Percentiles rank a stretch among this genome's conserved stretches.
These are phyloP conservation scores for Vigna unguiculata DNA, from an alignment of 306 rosid genomes.

Conservation along the genomic window DNA sequence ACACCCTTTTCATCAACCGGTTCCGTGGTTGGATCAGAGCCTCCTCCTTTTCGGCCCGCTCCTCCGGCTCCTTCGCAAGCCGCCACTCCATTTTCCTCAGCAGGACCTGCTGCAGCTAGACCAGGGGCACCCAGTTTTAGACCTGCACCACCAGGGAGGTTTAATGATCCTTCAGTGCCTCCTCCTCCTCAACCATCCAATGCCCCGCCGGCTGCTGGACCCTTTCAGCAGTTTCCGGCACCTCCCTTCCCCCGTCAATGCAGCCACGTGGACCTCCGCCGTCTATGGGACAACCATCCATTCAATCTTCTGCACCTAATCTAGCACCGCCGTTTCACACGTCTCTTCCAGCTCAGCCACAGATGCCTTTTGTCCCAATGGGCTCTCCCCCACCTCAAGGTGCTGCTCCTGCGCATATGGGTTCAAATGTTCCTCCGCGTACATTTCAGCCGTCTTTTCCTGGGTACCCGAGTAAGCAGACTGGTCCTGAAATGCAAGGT, in stretches of 20 bases:
- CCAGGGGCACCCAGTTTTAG: conserved; percentile 67
- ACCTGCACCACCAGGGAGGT: conserved; percentile 67
- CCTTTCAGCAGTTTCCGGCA: conserved; percentile 66
- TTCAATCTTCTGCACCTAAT: conserved; percentile 55
- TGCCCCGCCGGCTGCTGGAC: conserved; percentile 56
- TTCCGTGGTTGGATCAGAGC: conserved; percentile 73
- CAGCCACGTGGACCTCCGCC: conserved; percentile 53
- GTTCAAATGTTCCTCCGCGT: conserved; percentile 56
- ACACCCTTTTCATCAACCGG: conserved; percentile 79
- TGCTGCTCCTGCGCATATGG: conserved; percentile 52
- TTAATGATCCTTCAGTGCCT: conserved; percentile 84
- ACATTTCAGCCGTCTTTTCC: conserved; percentile 69
- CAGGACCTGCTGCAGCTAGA: conserved; percentile 55
- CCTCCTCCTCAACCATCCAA: conserved; percentile 63
- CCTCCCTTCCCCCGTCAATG: conserved; percentile 58
- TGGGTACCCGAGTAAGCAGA: conserved; percentile 68
- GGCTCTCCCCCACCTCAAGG: conserved; percentile 69
- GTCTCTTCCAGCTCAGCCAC: conserved; percentile 59
- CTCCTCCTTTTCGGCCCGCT: conserved; percentile 60
- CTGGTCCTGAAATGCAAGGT: conserved; percentile 62
- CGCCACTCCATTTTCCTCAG: conserved; percentile 54
- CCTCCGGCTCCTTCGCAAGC: conserved; percentile 61
- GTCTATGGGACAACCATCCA: conserved; percentile 59
- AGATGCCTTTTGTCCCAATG: conserved; percentile 68
- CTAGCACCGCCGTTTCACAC: conserved; percentile 60